A percentile compares a stretch with the other conserved stretches of the same genome.
These are phyloP conservation scores for Rhizophagus prolifer DNA, from an alignment of 192 early-diverging fungal genomes.

Conservation along the genomic window DNA sequence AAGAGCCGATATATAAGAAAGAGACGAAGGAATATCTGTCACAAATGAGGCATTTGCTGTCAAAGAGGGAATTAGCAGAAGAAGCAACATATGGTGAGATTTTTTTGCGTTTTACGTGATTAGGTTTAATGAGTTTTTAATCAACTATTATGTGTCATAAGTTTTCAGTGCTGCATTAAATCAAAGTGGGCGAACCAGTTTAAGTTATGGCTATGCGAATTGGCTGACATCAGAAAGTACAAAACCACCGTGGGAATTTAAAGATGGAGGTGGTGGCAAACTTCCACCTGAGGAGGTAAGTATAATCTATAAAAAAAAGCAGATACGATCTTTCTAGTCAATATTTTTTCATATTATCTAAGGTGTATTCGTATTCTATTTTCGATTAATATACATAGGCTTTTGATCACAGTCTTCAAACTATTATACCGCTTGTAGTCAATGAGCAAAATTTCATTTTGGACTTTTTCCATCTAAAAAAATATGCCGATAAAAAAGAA, in stretches of 20 bases:
- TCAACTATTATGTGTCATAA: not conserved
- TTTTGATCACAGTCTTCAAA: conserved; percentile 59
- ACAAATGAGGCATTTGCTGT: conserved; percentile 27
- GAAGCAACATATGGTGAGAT: conserved; percentile 43
- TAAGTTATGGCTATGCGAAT: not conserved
- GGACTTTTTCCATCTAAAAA: conserved; percentile 75
- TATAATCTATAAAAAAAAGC: not conserved
- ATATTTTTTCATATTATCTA: not conserved
- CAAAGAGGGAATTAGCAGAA: conserved; percentile 42
- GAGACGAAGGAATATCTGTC: conserved; percentile 41
- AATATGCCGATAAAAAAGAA: conserved; percentile 34
- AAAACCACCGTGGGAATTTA: conserved; percentile 21
- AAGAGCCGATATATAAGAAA: conserved; percentile 42
- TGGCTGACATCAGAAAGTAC: conserved; percentile 4
- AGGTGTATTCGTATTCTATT: not conserved
- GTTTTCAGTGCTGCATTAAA: conserved; percentile 25
- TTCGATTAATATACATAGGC: conserved; percentile 40
- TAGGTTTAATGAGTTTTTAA: not conserved
- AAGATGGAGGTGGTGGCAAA: conserved; percentile 27
- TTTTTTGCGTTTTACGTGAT: not conserved
- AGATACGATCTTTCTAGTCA: no score
- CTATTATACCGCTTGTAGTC: conserved; percentile 66
- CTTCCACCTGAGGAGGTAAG: conserved; percentile 29
- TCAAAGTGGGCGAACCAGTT: not conserved
- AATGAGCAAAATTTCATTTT: conserved; percentile 91